Conservation (phyloP, 2,329 filamentous ascomycete genomes). For the Fusarium sarcochroum region DNA sequence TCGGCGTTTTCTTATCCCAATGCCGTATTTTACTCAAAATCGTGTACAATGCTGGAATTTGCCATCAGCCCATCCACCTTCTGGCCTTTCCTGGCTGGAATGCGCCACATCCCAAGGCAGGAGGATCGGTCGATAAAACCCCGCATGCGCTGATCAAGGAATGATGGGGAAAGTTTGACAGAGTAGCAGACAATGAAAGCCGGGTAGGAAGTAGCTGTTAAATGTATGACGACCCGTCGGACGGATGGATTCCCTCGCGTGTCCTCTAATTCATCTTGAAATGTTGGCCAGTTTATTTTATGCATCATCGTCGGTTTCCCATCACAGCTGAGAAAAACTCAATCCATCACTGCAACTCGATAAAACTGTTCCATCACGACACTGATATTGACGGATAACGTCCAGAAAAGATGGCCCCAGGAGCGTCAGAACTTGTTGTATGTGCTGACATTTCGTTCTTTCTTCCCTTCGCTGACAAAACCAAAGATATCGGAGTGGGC, state of each 20-base stretch:
- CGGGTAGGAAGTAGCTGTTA: neutral
- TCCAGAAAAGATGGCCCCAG: constrained; percentile 3
- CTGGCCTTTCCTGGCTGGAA: constrained; percentile 2
- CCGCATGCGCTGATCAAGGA: neutral
- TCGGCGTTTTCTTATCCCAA: neutral
- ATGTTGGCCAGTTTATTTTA: neutral
- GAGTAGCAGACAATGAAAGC: neutral
- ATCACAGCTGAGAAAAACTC: neutral
- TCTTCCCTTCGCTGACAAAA: neutral
- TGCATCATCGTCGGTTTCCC: neutral
- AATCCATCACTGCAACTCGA: neutral
- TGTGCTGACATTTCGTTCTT: neutral
- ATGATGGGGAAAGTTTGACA: constrained; percentile 1
- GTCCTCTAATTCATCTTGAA: neutral
- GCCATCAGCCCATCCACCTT: neutral
- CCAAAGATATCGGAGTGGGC: constrained; percentile 26
- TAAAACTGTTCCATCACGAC: neutral
- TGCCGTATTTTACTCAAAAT: neutral
- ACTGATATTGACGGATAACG: neutral
- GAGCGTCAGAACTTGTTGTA: constrained; percentile 16
- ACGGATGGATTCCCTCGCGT: neutral
- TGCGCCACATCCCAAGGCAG: constrained; percentile 19
- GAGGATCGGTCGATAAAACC: constrained; percentile 2
- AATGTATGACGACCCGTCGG: neutral
- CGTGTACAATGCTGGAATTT: neutral